phyloP scores from a whole-genome alignment of 2,329 filamentous ascomycete species.

The Xylaria sp. region DNA sequence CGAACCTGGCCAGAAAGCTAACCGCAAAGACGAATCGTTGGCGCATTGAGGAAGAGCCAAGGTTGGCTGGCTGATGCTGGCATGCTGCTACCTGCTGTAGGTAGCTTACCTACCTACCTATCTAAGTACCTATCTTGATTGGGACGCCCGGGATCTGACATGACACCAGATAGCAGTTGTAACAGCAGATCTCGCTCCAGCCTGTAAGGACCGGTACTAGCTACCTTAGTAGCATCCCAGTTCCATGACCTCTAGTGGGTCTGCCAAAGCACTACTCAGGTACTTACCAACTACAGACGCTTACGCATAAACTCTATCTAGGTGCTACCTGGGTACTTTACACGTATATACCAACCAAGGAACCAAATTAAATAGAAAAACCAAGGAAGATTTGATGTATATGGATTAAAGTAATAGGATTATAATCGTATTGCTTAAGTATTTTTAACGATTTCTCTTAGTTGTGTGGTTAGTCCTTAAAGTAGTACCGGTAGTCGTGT shows the following conservation, averaged over 20 bases:
- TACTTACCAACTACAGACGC: too few species aligned
- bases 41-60: not conserved
- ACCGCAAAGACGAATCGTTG: not conserved
- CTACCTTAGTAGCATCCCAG: not conserved
- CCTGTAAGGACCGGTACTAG: not conserved
- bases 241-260: not conserved
- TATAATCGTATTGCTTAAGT: too few species aligned
- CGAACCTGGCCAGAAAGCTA: not conserved
- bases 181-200: conserved; percentile 4
- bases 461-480: too few species aligned
- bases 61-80: not conserved
- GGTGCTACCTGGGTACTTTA: too few species aligned
- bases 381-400: too few species aligned
- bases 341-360: too few species aligned
- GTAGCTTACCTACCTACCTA: too few species aligned
- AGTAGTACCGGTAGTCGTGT: too few species aligned
- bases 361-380: too few species aligned
- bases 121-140: not conserved
- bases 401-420: too few species aligned
- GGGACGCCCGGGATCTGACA: not conserved
- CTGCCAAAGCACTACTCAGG: not conserved
- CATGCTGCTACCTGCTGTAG: not conserved
- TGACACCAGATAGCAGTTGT: conserved; percentile 4
- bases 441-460: too few species aligned
- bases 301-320: too few species aligned